Conservation (phyloP, 2,329 filamentous ascomycete species). For the Talaromyces funiculosus region DNA sequence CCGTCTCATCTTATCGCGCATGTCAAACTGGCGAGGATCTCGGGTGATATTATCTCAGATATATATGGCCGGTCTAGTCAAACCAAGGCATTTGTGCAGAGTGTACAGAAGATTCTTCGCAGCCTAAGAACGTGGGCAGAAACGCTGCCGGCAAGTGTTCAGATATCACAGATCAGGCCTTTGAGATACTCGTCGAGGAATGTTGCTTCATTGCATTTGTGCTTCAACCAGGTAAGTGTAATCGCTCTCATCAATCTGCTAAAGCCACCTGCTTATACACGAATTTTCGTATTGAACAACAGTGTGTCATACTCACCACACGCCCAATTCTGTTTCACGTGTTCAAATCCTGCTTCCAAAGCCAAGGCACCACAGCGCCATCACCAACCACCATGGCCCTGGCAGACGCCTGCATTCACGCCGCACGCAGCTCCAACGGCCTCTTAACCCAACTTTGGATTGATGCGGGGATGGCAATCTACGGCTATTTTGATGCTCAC, state of each 20-base stretch:
- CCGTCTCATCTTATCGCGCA: slow-evolving; percentile 15
- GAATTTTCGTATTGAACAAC: too few relatives aligned
- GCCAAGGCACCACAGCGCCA: slow-evolving; percentile 3
- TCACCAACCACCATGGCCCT: slow-evolving; percentile 16
- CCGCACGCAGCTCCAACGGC: slow-evolving; percentile 14
- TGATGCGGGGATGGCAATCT: slow-evolving; percentile 15
- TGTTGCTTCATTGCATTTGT: slow-evolving; percentile 16
- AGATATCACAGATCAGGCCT: slow-evolving; percentile 10
- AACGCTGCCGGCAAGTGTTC: slow-evolving; percentile 14
- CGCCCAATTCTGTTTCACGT: slow-evolving; percentile 15
- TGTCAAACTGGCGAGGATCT: slow-evolving; percentile 14
- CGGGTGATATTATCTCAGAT: slow-evolving; percentile 16
- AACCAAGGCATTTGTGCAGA: slow-evolving; percentile 14
- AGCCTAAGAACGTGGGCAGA: slow-evolving; percentile 15
- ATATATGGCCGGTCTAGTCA: slow-evolving; percentile 14
- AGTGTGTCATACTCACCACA: slow-evolving; percentile 16
- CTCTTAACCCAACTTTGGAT: slow-evolving; percentile 19
- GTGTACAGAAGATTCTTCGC: slow-evolving; percentile 16
- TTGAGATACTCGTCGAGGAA: slow-evolving; percentile 13
- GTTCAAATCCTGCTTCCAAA: slow-evolving; percentile 16
- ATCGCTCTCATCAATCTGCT: too few relatives aligned
- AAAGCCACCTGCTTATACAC: neutral
- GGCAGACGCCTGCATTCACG: slow-evolving; percentile 16
- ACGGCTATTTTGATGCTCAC: slow-evolving; percentile 16
- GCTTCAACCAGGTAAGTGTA: slow-evolving; percentile 14